phyloP scores from a whole-genome alignment of 768 basidiomycete genomes.

The Coprinellus micaceus region DNA sequence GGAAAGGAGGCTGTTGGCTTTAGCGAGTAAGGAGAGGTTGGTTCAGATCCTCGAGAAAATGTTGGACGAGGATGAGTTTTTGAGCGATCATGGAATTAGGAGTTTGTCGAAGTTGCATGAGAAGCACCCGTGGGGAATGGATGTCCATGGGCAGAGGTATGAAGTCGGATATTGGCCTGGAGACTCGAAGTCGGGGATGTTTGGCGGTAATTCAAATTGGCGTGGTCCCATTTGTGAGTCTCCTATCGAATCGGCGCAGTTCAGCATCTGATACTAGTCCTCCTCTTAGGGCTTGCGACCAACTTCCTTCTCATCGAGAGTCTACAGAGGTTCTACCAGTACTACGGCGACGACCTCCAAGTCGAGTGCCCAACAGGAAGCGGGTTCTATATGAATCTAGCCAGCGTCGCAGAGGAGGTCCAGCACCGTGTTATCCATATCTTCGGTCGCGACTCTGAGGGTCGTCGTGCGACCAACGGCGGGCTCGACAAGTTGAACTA shows the following conservation, averaged over 20 bases:
- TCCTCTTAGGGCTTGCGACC: slow-evolving; percentile 77
- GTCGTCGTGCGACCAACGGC: slow-evolving; percentile 87
- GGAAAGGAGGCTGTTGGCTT: slow-evolving; percentile 81
- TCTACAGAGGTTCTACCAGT: slow-evolving; percentile 95
- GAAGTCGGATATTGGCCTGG: slow-evolving; percentile 98
- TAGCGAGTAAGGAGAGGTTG: slow-evolving; percentile 89
- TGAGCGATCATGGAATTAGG: slow-evolving; percentile 92
- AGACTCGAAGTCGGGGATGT: slow-evolving; percentile 96
- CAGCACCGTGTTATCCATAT: slow-evolving; percentile 99
- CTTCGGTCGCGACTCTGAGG: slow-evolving; percentile 88
- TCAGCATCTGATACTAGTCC: background rate
- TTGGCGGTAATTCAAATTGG: slow-evolving; percentile 98
- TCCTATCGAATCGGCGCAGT: background rate
- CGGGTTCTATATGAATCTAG: slow-evolving; percentile 97
- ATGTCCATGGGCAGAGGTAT: slow-evolving; percentile 88
- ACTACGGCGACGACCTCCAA: slow-evolving; percentile 89
- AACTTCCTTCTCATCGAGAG: slow-evolving; percentile 96
- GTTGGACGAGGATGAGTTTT: slow-evolving; percentile 95
- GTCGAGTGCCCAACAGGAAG: slow-evolving; percentile 95
- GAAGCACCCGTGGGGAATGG: slow-evolving; percentile 91
- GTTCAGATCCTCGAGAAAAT: slow-evolving; percentile 89
- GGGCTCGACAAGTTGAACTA: slow-evolving; percentile 81
- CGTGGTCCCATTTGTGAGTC: slow-evolving; percentile 80
- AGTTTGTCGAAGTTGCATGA: slow-evolving; percentile 95
- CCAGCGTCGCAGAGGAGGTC: slow-evolving; percentile 92